Evolutionary conservation across 2,329 filamentous ascomycete genomes (phyloP).

Genomic region (Zymoseptoria pseudotritici): DNA sequence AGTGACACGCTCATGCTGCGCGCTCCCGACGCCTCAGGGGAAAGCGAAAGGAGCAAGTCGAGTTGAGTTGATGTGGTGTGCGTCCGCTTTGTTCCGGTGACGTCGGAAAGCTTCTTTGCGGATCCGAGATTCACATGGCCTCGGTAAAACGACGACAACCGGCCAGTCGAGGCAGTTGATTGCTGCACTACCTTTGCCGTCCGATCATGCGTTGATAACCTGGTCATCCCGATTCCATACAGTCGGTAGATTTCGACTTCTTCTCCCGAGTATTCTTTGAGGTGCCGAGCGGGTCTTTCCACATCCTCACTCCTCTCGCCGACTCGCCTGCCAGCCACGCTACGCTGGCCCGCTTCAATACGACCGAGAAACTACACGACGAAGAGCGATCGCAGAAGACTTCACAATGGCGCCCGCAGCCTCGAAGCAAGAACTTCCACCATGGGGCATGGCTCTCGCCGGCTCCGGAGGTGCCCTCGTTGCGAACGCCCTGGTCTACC

Average conservation of each 20-base stretch:
- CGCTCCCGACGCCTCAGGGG: background rate
- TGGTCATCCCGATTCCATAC: background rate
- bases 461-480: slow-evolving; percentile 89
- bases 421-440: slow-evolving; percentile 57
- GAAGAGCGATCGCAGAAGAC: background rate
- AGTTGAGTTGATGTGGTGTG: background rate
- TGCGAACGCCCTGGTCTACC: slow-evolving; percentile 92
- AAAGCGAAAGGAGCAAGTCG: background rate
- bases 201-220: background rate
- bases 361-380: background rate
- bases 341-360: background rate
- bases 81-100: background rate
- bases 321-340: background rate
- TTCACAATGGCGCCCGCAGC: slow-evolving; percentile 21
- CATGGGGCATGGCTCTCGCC: slow-evolving; percentile 88
- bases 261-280: background rate
- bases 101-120: background rate
- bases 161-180: background rate
- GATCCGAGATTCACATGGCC: slow-evolving; percentile 1
- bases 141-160: background rate
- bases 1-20: slow-evolving; percentile 9
- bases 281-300: background rate
- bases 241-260: background rate
- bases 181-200: background rate
- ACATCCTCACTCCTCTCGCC: background rate